Percentiles rank a stretch among this genome's conserved stretches.
These are phyloP conservation scores for Acacia crassicarpa DNA, from an alignment of 306 rosid genomes.

Conservation along the genomic window DNA sequence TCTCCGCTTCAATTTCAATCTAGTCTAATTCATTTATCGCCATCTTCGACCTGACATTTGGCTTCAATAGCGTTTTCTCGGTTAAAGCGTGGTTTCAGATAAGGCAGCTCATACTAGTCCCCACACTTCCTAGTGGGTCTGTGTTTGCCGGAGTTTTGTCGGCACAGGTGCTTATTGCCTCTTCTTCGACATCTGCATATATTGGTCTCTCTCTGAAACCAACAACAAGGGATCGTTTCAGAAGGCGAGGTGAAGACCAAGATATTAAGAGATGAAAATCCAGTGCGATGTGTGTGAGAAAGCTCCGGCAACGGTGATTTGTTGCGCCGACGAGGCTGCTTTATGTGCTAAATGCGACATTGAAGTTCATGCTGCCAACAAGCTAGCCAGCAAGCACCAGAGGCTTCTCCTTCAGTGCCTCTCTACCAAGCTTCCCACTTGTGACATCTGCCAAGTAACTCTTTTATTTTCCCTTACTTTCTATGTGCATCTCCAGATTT, in stretches of 20 bases:
- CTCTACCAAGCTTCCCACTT: slow-evolving; percentile 84
- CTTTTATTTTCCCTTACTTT: background rate
- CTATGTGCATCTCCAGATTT: background rate
- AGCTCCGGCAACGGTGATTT: slow-evolving; percentile 88
- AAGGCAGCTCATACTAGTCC: background rate
- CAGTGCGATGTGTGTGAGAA: slow-evolving; percentile 99
- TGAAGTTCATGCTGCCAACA: slow-evolving; percentile 97
- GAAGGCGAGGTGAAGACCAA: background rate
- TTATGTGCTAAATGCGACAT: slow-evolving; percentile 88
- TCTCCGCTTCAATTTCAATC: background rate
- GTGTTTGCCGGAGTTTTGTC: background rate
- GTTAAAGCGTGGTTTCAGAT: background rate
- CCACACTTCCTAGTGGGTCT: background rate
- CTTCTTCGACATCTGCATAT: background rate
- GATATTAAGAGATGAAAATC: slow-evolving; percentile 61
- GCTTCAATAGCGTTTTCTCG: background rate
- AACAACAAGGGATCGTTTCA: background rate
- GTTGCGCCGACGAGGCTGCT: slow-evolving; percentile 98
- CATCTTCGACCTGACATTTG: background rate
- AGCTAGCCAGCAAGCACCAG: slow-evolving; percentile 97
- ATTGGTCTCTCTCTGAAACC: slow-evolving; percentile 1
- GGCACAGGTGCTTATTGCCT: background rate
- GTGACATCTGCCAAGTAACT: slow-evolving; percentile 92
- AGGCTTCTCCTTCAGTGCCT: slow-evolving; percentile 84
- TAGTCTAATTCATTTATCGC: background rate